A percentile compares a stretch with the other conserved stretches of the same genome.
Evolutionary conservation across 768 basidiomycete genomes (phyloP).

Genomic region (Pleurotus platypus): DNA sequence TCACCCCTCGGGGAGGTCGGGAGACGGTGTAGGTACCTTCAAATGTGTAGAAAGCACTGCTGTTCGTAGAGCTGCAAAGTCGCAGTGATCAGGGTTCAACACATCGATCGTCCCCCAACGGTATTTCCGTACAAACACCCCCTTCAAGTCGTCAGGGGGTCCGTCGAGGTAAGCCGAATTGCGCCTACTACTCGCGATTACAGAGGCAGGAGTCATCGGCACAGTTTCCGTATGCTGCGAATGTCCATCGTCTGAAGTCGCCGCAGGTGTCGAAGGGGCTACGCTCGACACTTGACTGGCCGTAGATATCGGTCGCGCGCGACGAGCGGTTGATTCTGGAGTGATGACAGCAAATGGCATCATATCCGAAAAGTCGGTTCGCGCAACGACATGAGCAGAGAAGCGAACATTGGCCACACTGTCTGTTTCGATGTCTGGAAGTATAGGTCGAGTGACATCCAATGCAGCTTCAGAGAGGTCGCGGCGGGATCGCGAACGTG

Average conservation of each 20-base stretch:
- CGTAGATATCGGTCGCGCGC: conserved; percentile 31
- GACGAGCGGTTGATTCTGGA: conserved; percentile 50
- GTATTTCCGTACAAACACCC: conserved; percentile 74
- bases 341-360: conserved; percentile 81
- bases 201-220: conserved; percentile 32
- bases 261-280: conserved; percentile 23
- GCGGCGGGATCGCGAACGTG: conserved; percentile 72
- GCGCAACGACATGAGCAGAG: conserved; percentile 66
- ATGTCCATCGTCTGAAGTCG: conserved; percentile 44
- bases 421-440: conserved; percentile 61
- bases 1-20: not conserved
- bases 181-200: conserved; percentile 24
- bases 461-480: conserved; percentile 58
- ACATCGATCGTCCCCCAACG: conserved; percentile 90
- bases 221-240: conserved; percentile 22
- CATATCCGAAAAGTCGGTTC: conserved; percentile 50
- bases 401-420: conserved; percentile 76
- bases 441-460: conserved; percentile 53
- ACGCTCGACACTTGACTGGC: conserved; percentile 26
- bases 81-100: conserved; percentile 81
- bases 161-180: conserved; percentile 41
- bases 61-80: conserved; percentile 82
- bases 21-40: conserved; percentile 48
- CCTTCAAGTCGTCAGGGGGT: conserved; percentile 66
- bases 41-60: conserved; percentile 82